Evolutionary conservation across 2,329 filamentous ascomycete genomes (phyloP).

Genomic region (Penicillium sp.): DNA sequence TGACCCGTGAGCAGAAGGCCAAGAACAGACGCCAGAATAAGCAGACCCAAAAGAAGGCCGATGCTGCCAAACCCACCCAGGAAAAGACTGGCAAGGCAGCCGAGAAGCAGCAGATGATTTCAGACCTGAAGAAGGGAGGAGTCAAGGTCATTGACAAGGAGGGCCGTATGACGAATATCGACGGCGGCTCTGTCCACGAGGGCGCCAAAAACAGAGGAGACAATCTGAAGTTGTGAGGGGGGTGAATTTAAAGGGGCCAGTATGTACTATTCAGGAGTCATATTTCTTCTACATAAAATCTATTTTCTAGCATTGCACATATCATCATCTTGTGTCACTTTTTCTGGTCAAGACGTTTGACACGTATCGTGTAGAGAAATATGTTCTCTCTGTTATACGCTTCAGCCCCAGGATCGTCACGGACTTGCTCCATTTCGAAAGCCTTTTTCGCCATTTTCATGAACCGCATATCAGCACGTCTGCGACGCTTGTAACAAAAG

Average conservation of each 20-base stretch:
- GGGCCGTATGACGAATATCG: conserved; percentile 78
- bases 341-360: conserved; percentile 16
- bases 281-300: conserved; percentile 9
- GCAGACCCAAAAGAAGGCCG: conserved; percentile 70
- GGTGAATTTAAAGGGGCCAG: conserved; percentile 2
- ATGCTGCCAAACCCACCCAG: conserved; percentile 48
- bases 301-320: conserved; percentile 12
- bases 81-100: conserved; percentile 47
- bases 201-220: conserved; percentile 28
- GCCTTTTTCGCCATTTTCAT: conserved; percentile 67
- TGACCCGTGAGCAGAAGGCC: conserved; percentile 81
- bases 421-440: conserved; percentile 62
- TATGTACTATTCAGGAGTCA: conserved; percentile 5
- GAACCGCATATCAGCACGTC: conserved; percentile 75
- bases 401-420: conserved; percentile 50
- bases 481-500: conserved; percentile 94
- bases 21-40: conserved; percentile 76
- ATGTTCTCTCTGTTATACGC: conserved; percentile 40
- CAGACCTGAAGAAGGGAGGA: conserved; percentile 74
- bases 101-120: conserved; percentile 56
- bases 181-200: conserved; percentile 68
- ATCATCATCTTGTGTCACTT: conserved; percentile 1
- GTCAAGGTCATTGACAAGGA: conserved; percentile 91
- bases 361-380: conserved; percentile 39
- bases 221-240: conserved; percentile 35